Base-by-base conservation (phyloP, 768 basidiomycete species). In the Lyophyllum shimeji region DNA sequence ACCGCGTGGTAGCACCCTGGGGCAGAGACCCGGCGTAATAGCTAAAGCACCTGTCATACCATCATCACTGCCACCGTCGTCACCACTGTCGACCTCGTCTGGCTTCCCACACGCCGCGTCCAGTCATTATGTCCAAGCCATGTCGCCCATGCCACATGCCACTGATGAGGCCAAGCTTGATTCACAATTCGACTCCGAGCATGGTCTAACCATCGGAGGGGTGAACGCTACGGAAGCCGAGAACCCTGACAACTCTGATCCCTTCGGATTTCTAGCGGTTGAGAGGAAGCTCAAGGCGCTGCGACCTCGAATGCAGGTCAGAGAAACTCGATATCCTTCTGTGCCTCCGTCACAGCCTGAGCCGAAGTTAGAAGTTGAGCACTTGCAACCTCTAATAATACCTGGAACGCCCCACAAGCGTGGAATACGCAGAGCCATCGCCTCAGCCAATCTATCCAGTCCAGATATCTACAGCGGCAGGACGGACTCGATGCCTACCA, bases 241-340 rank as follows among this genome's bases (percentile, higher is more conserved):
- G 33, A 39, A 62, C 5, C 60, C 59, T 23, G 59, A 64, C 8
- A 67, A 60, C 29, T 80, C 80, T 0, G 83, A 85, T 57, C 83
- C 82, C 0, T 85, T 85, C 56, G 83, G 83, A 0, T 83, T 85
- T 58, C 70, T 82, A 29, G 79, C 82, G 17, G 74, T 81, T 0
- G 82, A 85, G 63, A 74, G 72, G 49, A 79, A 75, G 47, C 64
- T 84, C 57, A 81, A 79, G 60, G 73, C 67, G 1, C 70, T 75
- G 40, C 79, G 80, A 6, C 59, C 64, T 4, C 50, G 49, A n/a
- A 63, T 55, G 63, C 29, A 52, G 67, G 42, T 57, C 63, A 21
- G 69, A 12, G 53, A 55, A n/a, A 53, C 50, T 56, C 61, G 47
- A 33, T 40, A 29, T 13, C 25, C 33, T 21, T 37, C 48, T 43